Percentiles rank a stretch among this genome's conserved stretches.
phyloP scores from a whole-genome alignment of 2,329 filamentous ascomycete species.

The Hypoxylon sp. region DNA sequence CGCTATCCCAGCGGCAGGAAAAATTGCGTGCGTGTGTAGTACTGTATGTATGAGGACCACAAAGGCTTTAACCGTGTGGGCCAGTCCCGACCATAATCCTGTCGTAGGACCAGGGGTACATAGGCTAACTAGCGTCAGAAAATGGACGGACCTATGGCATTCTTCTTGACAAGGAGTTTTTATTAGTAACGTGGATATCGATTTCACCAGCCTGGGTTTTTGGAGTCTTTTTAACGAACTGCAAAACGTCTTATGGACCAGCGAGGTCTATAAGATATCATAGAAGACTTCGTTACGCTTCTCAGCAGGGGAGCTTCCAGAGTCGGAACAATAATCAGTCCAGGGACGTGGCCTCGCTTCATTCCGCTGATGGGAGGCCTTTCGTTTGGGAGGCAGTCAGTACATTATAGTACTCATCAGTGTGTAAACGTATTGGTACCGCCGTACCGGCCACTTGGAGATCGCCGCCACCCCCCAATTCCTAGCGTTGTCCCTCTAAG shows the following conservation, averaged over 20 bases:
- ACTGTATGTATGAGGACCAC: slow-evolving; percentile 38
- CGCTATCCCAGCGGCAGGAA: slow-evolving; percentile 48
- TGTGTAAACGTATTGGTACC: slow-evolving; percentile 39
- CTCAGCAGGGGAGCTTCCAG: slow-evolving; percentile 16
- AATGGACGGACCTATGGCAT: slow-evolving; percentile 37
- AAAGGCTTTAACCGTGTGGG: slow-evolving; percentile 44
- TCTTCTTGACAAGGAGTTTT: slow-evolving; percentile 40
- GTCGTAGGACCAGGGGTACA: slow-evolving; percentile 42
- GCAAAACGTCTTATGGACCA: slow-evolving; percentile 14
- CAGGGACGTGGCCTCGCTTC: slow-evolving; percentile 24
- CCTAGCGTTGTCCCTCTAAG: slow-evolving; percentile 43
- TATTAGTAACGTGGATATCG: slow-evolving; percentile 41
- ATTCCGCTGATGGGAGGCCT: slow-evolving; percentile 27
- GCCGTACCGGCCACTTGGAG: slow-evolving; percentile 46
- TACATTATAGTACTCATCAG: slow-evolving; percentile 38
- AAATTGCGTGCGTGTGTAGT: slow-evolving; percentile 52
- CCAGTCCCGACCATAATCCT: slow-evolving; percentile 42
- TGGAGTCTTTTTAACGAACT: slow-evolving; percentile 24
- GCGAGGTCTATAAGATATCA: slow-evolving; percentile 4
- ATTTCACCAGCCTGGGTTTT: slow-evolving; percentile 24
- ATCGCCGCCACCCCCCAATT: slow-evolving; percentile 46
- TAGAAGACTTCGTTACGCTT: slow-evolving; percentile 26
- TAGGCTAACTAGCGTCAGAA: slow-evolving; percentile 42
- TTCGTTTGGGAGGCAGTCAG: slow-evolving; percentile 21
- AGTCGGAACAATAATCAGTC: slow-evolving; percentile 22